Conservation (phyloP, 805 yeast species). For the Pichia ethanolica region DNA sequence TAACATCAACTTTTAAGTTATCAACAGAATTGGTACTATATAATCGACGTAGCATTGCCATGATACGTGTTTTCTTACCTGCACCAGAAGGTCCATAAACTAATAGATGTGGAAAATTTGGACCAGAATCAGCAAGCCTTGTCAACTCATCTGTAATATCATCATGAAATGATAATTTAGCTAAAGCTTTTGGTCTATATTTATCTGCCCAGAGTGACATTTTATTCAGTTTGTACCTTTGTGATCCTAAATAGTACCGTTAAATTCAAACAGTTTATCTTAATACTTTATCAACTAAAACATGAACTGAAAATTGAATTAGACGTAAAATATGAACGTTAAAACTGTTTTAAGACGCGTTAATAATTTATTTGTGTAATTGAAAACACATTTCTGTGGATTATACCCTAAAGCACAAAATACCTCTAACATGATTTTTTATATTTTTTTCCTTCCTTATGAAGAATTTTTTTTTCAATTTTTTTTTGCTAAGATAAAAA, state of each 20-base stretch:
- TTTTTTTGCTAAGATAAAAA: background rate
- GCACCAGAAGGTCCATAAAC: conserved; percentile 96
- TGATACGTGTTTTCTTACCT: conserved; percentile 91
- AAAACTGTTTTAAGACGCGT: too few relatives aligned
- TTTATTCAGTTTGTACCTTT: background rate
- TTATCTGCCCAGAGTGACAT: conserved; percentile 98
- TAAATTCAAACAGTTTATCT: too few relatives aligned
- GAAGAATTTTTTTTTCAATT: background rate
- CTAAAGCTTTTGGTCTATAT: conserved; percentile 69
- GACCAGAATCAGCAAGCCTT: conserved; percentile 45
- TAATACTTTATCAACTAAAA: too few relatives aligned
- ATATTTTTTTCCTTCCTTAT: background rate
- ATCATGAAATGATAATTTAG: conserved; percentile 57
- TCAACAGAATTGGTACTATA: conserved; percentile 73
- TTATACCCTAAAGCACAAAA: too few relatives aligned
- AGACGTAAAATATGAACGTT: too few relatives aligned
- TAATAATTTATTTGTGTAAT: too few relatives aligned
- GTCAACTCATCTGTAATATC: conserved; percentile 55
- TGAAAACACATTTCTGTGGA: too few relatives aligned
- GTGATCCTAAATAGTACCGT: too few relatives aligned
- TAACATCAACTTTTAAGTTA: conserved; percentile 81
- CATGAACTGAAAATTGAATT: too few relatives aligned
- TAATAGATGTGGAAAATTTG: conserved; percentile 84
- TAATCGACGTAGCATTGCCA: conserved; percentile 68
- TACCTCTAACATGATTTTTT: background rate